Evolutionary conservation across 2,329 filamentous ascomycete species (phyloP).

Genomic region (Rhinocladiella similis): DNA sequence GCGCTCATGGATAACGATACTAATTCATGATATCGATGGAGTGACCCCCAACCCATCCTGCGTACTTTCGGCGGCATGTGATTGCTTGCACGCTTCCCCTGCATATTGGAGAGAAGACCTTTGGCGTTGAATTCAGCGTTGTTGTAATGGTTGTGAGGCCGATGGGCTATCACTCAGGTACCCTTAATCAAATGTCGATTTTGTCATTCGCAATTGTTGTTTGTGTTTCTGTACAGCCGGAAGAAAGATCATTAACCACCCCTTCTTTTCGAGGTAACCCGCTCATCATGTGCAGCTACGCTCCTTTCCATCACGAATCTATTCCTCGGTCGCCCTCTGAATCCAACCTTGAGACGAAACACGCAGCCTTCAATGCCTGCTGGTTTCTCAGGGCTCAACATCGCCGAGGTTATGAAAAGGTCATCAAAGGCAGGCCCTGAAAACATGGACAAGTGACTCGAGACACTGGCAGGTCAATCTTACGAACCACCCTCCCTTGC

Average conservation of each 20-base stretch:
- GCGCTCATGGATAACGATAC: constrained; percentile 1
- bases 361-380: not conserved
- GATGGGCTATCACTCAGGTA: no score
- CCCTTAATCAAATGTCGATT: no score
- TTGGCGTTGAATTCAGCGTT: no score
- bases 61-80: constrained; percentile 10
- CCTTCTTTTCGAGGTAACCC: no score
- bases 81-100: not conserved
- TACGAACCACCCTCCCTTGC: not conserved
- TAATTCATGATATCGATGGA: constrained; percentile 3
- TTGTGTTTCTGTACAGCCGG: no score
- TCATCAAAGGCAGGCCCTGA: not conserved
- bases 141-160: no score
- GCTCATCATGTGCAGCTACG: not conserved
- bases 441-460: not conserved
- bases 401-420: not conserved
- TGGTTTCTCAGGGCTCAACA: not conserved
- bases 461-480: not conserved
- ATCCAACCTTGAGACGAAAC: not conserved
- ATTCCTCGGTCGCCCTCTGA: not conserved
- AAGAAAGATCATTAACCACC: no score
- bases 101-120: not conserved
- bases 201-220: no score
- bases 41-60: constrained; percentile 7
- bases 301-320: not conserved